These are phyloP conservation scores for Lactarius trivialis DNA, from an alignment of 768 basidiomycete genomes.

Conservation along the genomic window DNA sequence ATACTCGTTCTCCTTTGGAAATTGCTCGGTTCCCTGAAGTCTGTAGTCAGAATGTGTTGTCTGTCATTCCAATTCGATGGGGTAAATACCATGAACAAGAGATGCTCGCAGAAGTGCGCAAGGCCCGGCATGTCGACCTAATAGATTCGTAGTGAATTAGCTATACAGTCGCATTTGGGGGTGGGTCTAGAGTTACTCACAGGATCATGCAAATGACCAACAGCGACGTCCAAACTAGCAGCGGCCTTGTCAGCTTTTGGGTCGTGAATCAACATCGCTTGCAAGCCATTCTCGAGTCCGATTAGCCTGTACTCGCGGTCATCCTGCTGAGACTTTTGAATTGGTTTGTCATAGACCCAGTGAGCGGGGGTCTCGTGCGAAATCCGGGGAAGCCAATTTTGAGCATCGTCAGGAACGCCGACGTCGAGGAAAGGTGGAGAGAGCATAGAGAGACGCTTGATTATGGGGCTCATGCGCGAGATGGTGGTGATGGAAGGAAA, in stretches of 20 bases:
- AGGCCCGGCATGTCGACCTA: constrained; percentile 87
- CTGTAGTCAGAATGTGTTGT: not conserved
- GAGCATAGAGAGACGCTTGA: not conserved
- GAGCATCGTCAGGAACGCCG: constrained; percentile 15
- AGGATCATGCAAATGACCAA: constrained; percentile 91
- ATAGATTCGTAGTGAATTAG: not conserved
- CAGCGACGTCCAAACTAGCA: constrained; percentile 89
- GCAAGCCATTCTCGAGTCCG: constrained; percentile 82
- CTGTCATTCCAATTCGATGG: not conserved
- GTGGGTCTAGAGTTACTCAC: constrained; percentile 38
- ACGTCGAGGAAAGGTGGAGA: not conserved
- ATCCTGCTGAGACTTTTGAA: constrained; percentile 71
- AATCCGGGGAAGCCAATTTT: constrained; percentile 13
- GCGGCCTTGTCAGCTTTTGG: constrained; percentile 87
- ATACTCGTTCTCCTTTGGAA: constrained; percentile 92
- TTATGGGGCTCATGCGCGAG: not conserved
- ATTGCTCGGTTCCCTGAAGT: constrained; percentile 68
- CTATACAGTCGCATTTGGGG: not conserved
- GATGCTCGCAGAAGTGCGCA: constrained; percentile 93
- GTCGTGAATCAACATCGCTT: constrained; percentile 80
- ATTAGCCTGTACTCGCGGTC: constrained; percentile 78
- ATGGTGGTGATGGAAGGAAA: not conserved
- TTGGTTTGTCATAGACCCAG: constrained; percentile 48
- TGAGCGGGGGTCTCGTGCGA: constrained; percentile 28
- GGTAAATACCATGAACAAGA: constrained; percentile 82